Evolutionary conservation across 495 filamentous ascomycete genomes (phyloP).

Genomic region (Penicillium coprophilum): DNA sequence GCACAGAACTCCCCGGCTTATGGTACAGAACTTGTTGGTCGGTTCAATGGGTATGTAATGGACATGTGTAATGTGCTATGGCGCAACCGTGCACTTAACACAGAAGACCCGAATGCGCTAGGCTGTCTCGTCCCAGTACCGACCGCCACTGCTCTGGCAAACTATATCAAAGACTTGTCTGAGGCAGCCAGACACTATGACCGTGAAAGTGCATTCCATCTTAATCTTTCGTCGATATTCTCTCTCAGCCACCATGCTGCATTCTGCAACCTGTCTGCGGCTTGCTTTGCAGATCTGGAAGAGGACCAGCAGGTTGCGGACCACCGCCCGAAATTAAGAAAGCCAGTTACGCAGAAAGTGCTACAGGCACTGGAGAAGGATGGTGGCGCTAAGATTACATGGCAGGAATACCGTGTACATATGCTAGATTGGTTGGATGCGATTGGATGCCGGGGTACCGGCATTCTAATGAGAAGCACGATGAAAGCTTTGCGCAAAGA

Average conservation of each 20-base stretch:
- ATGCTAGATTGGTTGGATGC: constrained; percentile 70
- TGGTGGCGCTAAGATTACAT: constrained; percentile 68
- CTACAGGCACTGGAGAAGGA: constrained; percentile 61
- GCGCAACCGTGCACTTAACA: constrained; percentile 72
- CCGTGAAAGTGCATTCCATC: constrained; percentile 40
- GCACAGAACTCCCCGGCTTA: constrained; percentile 36
- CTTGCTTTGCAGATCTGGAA: constrained; percentile 59
- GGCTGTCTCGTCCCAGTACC: constrained; percentile 65
- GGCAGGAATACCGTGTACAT: constrained; percentile 73
- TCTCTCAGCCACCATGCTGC: constrained; percentile 68
- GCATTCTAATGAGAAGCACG: constrained; percentile 76
- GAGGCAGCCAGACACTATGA: constrained; percentile 36
- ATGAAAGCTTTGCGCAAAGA: constrained; percentile 67
- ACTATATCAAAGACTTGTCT: constrained; percentile 44
- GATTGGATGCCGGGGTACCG: constrained; percentile 64
- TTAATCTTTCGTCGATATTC: constrained; percentile 58
- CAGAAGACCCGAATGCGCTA: constrained; percentile 65
- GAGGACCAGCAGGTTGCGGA: constrained; percentile 57
- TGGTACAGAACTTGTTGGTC: constrained; percentile 54
- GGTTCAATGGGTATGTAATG: constrained; percentile 86
- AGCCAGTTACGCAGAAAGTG: constrained; percentile 71
- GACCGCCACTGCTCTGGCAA: constrained; percentile 47
- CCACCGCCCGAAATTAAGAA: constrained; percentile 59
- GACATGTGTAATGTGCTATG: constrained; percentile 86
- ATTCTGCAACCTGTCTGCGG: constrained; percentile 64